Base-by-base conservation (phyloP, 306 rosid species). In the Malus fusca region DNA sequence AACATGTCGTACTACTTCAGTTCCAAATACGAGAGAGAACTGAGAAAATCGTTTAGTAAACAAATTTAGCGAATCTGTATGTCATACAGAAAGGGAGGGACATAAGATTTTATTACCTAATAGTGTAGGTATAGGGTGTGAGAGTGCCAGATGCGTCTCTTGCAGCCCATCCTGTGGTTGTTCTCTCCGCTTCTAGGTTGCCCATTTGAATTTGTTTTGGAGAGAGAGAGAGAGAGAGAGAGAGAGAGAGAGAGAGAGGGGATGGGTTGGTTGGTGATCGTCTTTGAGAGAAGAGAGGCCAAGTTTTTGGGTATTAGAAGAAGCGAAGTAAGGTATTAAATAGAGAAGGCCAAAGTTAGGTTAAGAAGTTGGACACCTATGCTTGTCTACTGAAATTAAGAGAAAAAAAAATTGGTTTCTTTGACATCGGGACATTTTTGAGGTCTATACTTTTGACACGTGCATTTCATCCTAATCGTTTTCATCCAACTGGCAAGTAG, bases 121-220 rank as follows among this genome's bases (percentile, higher is more conserved):
- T 92, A 80, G 66, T 75, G 75, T 71, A 95, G 3, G 86, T 77
- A 78, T 90, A 90, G 0, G 98, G 97, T 22, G 97, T 74, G 51
- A 95, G 97, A 84, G 92, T 55, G 74, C 98, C 98, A 25, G 98
- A 86, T 18, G 97, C 86, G 85, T 92, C 98, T 79, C 74, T 88
- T 5, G 97, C 98, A 14, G 98, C 98, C 86, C 88, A 84, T 19
- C 97, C 98, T 3, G 84, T 77, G 0, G 90, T 80, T 7, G 87
- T 88, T 80, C 89, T 92, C 65, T 95, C 93, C 0, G 10, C 37
- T 56, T 92, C 90, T 10, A 76, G 15, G 77, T 85, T 84, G 7
- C 97, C 93, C 98, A 95, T 83, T 53, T 28, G 63, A 28, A 5
- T 18, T 73, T 42, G 0, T 31, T 25, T 19, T 42, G 44, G 12